Evolutionary conservation across 371 early-diverging fungal genomes (phyloP).

Genomic region (Capniomyces stellatus): DNA sequence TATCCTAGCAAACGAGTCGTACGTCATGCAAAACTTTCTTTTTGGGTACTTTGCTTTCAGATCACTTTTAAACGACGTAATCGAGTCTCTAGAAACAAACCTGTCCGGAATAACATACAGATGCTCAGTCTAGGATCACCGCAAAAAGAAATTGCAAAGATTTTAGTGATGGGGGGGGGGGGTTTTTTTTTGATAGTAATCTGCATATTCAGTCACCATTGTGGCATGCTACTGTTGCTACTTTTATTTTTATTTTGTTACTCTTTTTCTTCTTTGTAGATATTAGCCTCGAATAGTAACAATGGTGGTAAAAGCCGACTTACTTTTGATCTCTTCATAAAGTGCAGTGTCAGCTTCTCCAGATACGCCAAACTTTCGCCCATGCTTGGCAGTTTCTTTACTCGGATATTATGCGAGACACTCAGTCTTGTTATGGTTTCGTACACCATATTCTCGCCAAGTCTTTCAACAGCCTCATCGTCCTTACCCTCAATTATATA

Average conservation of each 20-base stretch:
- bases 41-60: background rate
- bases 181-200: conserved; percentile 3
- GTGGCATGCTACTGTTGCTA: no score
- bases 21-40: background rate
- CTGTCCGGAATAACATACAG: conserved; percentile 38
- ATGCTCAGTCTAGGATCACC: conserved; percentile 12
- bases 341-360: conserved; percentile 32
- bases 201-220: conserved; percentile 12
- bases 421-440: conserved; percentile 51
- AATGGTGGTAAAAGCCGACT: conserved; percentile 9
- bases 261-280: no score
- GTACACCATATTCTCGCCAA: conserved; percentile 37
- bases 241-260: no score
- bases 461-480: conserved; percentile 26
- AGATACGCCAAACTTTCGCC: conserved; percentile 66
- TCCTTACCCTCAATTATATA: conserved; percentile 72
- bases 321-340: conserved; percentile 30
- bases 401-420: conserved; percentile 44
- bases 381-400: conserved; percentile 45
- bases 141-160: no score
- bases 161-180: background rate
- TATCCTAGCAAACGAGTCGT: background rate
- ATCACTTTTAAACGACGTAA: background rate
- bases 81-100: conserved; percentile 11
- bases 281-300: conserved; percentile 12